Evolutionary conservation across 129 eudicot species (phyloP), one percentile per base, ranked within the genome.

Genomic region (Pittosporum tobira): DNA sequence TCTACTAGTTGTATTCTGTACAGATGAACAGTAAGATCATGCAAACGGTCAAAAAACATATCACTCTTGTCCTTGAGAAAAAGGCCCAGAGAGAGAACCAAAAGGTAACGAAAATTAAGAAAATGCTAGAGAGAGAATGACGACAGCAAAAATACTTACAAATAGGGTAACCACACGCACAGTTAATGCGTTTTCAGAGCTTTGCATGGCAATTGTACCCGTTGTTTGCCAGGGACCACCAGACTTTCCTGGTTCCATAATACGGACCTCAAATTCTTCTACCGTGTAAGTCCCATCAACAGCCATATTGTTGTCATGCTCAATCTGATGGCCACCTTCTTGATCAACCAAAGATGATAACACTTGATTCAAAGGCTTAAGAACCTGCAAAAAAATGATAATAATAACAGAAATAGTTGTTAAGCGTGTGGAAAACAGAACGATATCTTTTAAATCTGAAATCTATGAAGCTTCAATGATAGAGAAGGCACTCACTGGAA

Each of bases 191-290:
- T 91, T 83, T 71, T 91, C 99, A 65, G 85, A 83, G 71, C 77
- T 91, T 73, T 91, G 96, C 96, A 91, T 78, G 23, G 82, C 88
- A 63, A 91, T 91, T 10, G 91, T 81, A 74, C 96, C 96, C 77
- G 78, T 87, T 6, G 77, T 87, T 64, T 91, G 87, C 99, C 99
- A 91, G 61, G 88, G 81, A 57, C 96, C 99, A 65, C 91, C 82
- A 46, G 96, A 78, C 56, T 76, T 91, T 64, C 87, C 99, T 3
- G 94, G 96, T 73, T 81, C 99, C 88, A 91, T 46, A 68, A 91
- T 79, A 28, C 99, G 73, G 29, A 91, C 79, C 71, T 91, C 99
- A 74, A 80, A 91, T 84, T 87, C 99, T 74, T 91, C 99, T 3
- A 91, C 79, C 15, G 77, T 77, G 59, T 91, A 91, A 21, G 79